Conservation (phyloP, 768 basidiomycete genomes). For the Suillus subluteus region DNA sequence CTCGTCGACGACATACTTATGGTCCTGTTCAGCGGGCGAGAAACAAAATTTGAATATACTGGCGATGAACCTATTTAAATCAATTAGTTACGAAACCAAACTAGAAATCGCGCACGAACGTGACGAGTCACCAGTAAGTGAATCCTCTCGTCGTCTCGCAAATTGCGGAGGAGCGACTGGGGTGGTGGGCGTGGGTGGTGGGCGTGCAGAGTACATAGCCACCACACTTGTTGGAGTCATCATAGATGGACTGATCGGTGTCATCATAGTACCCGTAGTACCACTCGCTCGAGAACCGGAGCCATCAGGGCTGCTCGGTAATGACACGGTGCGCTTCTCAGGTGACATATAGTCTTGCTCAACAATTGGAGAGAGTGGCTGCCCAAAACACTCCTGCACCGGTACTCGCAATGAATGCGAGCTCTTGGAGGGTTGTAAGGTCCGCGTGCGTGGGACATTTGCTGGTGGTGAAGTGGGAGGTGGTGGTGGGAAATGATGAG, state of each 20-base stretch:
- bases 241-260: slow-evolving; percentile 36
- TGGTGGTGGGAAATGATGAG: slow-evolving; percentile 36
- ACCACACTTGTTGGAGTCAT: slow-evolving; percentile 36
- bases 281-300: slow-evolving; percentile 28
- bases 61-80: slow-evolving; percentile 49
- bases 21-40: slow-evolving; percentile 67
- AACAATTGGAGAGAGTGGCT: slow-evolving; percentile 65
- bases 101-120: slow-evolving; percentile 41
- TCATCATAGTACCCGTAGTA: slow-evolving; percentile 38
- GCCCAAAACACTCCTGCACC: slow-evolving; percentile 29
- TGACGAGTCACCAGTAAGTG: slow-evolving; percentile 29
- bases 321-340: slow-evolving; percentile 40
- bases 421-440: slow-evolving; percentile 38
- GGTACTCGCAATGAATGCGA: slow-evolving; percentile 48
- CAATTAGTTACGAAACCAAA: slow-evolving; percentile 2
- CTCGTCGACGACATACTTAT: slow-evolving; percentile 65
- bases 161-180: slow-evolving; percentile 30
- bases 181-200: slow-evolving; percentile 32
- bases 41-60: slow-evolving; percentile 58
- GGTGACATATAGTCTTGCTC: slow-evolving; percentile 69
- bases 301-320: slow-evolving; percentile 31
- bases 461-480: slow-evolving; percentile 33
- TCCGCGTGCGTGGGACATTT: slow-evolving; percentile 34
- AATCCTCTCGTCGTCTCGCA: slow-evolving; percentile 31
- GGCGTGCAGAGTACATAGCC: slow-evolving; percentile 20